Evolutionary conservation across 257 asterid genomes (phyloP), one percentile per base, ranked within the genome.

Genomic region (Euphrasia confusa): DNA sequence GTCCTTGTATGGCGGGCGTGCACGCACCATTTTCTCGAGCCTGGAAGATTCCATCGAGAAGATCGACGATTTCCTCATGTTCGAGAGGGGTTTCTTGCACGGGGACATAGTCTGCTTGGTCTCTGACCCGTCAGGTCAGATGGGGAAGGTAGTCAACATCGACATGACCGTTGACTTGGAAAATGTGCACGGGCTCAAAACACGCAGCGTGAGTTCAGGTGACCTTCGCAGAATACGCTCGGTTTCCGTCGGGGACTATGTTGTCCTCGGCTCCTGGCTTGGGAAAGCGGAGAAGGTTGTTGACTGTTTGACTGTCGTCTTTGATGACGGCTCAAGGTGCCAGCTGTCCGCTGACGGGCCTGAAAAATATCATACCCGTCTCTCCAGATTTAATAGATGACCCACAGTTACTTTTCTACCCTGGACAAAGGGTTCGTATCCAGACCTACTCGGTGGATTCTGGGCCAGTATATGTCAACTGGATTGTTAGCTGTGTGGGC

Each of bases 21-120:
- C 99, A 40, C 74, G 69, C 53, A 76, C 80, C 53, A 80, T 93
- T 67, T 86, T 93, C 68, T 87, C 99, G 14, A 82, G 85, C 67
- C 94, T 93, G 7, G 96, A 87, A 74, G 94, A 93, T 44, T 72
- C 90, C 37, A 83, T 93, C 7, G 84, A 82, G 24, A 89, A 76
- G 57, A 89, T 93, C 0, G 97, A 93, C 17, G 96, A 89, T 76
- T 84, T 89, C 68, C 97, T 93, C 74, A 73, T 83, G 70, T 93
- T 93, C 32, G 99, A 89, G 68, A 79, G 94, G 67, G 81, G 78
- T 4, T 89, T 80, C 74, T 13, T 70, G 35, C 82, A 68, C 1
- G 90, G 95, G 26, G 96, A 89, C 71, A 74, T 89, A 56, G 96
- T 93, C 59, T 80, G 90, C 75, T 74, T 73, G 47, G 79, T 68